A percentile compares a stretch with the other conserved stretches of the same genome.
Conservation (phyloP, 345 rosid species). For the Citrus mangshanensis region DNA sequence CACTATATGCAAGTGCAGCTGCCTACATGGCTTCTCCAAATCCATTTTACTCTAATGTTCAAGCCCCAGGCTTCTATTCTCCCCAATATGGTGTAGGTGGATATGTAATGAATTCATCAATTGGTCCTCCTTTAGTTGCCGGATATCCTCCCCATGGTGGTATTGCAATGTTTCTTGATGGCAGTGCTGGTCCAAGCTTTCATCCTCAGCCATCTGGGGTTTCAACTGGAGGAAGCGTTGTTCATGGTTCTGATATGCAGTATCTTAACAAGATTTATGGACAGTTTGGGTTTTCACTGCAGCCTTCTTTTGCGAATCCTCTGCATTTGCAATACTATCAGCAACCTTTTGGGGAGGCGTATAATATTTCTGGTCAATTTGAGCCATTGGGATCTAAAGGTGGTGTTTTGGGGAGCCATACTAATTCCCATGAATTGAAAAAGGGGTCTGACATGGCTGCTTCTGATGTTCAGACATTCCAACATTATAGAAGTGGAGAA, state of each 20-base stretch:
- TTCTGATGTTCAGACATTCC: conserved; percentile 31
- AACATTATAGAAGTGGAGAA: conserved; percentile 29
- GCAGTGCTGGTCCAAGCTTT: conserved; percentile 31
- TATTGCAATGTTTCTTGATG: conserved; percentile 36
- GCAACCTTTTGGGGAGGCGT: conserved; percentile 40
- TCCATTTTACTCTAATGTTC: conserved; percentile 38
- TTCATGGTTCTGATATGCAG: conserved; percentile 45
- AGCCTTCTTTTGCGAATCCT: conserved; percentile 40
- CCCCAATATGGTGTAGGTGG: conserved; percentile 50
- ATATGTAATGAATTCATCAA: conserved; percentile 33
- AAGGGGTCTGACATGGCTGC: conserved; percentile 27
- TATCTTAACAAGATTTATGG: conserved; percentile 41
- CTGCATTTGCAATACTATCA: conserved; percentile 47
- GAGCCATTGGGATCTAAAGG: conserved; percentile 30
- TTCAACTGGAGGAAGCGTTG: conserved; percentile 35
- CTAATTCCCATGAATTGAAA: conserved; percentile 28
- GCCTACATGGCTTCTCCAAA: conserved; percentile 42
- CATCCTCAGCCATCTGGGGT: conserved; percentile 34
- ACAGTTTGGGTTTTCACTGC: conserved; percentile 38
- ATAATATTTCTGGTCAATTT: conserved; percentile 33
- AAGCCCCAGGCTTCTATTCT: conserved; percentile 30
- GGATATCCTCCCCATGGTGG: conserved; percentile 49
- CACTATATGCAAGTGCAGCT: conserved; percentile 31
- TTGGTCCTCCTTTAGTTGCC: conserved; percentile 38
- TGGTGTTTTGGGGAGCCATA: conserved; percentile 30